These are phyloP conservation scores for Pseudocercospora fuligena DNA, from an alignment of 2,329 filamentous ascomycete genomes.

Conservation along the genomic window DNA sequence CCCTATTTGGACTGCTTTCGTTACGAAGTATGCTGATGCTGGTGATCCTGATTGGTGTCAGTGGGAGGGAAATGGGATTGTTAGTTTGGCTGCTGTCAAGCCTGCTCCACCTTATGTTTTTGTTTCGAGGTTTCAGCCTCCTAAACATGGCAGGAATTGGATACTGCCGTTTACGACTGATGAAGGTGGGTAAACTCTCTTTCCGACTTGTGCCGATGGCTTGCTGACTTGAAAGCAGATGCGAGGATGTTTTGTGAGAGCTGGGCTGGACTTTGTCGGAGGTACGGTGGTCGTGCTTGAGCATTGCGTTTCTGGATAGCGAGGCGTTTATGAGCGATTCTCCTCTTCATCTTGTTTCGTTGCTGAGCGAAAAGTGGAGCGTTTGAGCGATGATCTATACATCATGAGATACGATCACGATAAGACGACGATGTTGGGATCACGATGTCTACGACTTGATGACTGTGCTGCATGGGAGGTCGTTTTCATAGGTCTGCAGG, in stretches of 20 bases:
- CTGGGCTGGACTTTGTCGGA: constrained; percentile 26
- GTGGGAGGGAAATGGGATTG: constrained; percentile 38
- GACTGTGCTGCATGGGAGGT: too few relatives aligned
- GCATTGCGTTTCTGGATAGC: neutral
- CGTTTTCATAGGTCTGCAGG: too few relatives aligned
- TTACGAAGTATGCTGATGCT: constrained; percentile 51
- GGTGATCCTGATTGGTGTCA: constrained; percentile 55
- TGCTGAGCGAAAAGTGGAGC: neutral
- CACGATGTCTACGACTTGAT: too few relatives aligned
- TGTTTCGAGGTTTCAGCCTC: constrained; percentile 55
- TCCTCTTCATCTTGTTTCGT: neutral
- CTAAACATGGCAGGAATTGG: constrained; percentile 31
- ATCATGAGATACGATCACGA: neutral
- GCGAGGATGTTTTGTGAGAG: constrained; percentile 33
- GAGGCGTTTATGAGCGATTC: neutral
- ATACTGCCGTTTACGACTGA: constrained; percentile 35
- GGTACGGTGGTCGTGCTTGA: constrained; percentile 7
- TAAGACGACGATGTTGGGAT: too few relatives aligned
- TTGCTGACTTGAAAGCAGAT: constrained; percentile 26
- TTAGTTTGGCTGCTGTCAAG: constrained; percentile 54
- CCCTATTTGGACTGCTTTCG: constrained; percentile 66
- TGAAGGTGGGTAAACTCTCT: constrained; percentile 36
- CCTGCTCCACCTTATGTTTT: constrained; percentile 58
- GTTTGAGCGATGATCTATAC: neutral
- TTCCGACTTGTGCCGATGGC: too few relatives aligned